phyloP scores from a whole-genome alignment of 1,284 basidiomycete species.

The Agaricales sp. region DNA sequence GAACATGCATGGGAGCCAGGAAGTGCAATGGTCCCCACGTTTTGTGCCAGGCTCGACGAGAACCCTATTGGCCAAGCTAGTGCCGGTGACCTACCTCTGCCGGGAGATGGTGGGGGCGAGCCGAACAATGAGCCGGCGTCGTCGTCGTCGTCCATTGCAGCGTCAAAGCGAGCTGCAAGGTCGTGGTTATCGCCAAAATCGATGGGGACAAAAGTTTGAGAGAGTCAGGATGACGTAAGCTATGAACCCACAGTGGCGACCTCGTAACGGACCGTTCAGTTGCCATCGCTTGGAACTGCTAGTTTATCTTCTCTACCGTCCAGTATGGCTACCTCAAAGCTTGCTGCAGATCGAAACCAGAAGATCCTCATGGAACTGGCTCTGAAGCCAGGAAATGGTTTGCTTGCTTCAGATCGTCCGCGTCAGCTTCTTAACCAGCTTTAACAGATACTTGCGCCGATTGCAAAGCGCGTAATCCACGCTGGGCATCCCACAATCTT shows the following conservation, averaged over 20 bases:
- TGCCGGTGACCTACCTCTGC: conserved; percentile 62
- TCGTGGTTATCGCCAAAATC: not conserved
- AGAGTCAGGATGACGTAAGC: conserved; percentile 1
- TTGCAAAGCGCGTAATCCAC: conserved; percentile 65
- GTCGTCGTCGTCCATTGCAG: conserved; percentile 28
- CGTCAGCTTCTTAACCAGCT: conserved; percentile 9
- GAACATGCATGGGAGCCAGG: conserved; percentile 80
- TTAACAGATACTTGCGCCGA: conserved; percentile 73
- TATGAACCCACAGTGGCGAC: not conserved
- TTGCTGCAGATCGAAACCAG: conserved; percentile 60
- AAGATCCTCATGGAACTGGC: conserved; percentile 57
- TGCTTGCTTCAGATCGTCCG: conserved; percentile 13
- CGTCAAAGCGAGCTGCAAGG: not conserved
- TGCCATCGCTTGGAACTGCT: not conserved
- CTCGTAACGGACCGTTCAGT: not conserved
- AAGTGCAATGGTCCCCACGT: conserved; percentile 94
- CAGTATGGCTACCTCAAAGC: conserved; percentile 26
- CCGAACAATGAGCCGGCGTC: conserved; percentile 69
- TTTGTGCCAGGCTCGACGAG: conserved; percentile 39
- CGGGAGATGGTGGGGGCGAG: conserved; percentile 63
- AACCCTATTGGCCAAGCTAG: conserved; percentile 43
- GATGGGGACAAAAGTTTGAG: not conserved
- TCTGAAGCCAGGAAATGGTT: conserved; percentile 67
- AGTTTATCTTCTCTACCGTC: not conserved
- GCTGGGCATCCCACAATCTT: conserved; percentile 78